These are phyloP conservation scores for Angomonas deanei DNA, from an alignment of 208 protist genomes.

Conservation along the genomic window DNA sequence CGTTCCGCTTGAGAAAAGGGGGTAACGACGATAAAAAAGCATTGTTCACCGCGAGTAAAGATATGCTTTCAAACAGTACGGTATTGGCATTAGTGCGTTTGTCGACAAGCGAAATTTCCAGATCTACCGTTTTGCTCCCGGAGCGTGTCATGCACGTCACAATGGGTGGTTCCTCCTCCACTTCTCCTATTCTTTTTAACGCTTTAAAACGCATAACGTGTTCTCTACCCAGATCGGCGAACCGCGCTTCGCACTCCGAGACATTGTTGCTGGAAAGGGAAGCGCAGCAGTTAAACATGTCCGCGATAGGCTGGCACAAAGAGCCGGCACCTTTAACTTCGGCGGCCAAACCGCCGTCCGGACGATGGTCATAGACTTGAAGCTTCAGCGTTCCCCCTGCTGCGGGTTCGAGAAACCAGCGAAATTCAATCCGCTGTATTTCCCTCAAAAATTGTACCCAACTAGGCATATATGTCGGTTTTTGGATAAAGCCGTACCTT, in stretches of 20 bases:
- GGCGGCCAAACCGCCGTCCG: conserved; percentile 46
- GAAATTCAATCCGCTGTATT: conserved; percentile 53
- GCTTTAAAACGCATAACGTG: conserved; percentile 13
- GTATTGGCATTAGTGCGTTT: conserved; percentile 32
- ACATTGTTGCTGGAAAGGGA: conserved; percentile 21
- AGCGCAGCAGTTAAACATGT: conserved; percentile 66
- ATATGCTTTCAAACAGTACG: conserved; percentile 51
- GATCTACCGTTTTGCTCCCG: conserved; percentile 46
- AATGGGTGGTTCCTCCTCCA: conserved; percentile 25
- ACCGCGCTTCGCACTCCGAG: conserved; percentile 11
- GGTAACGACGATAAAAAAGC: conserved; percentile 76
- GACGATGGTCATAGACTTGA: conserved; percentile 45
- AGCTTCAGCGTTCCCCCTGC: conserved; percentile 39
- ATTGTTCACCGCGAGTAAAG: conserved; percentile 67
- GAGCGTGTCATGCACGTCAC: conserved; percentile 20
- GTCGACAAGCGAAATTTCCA: conserved; percentile 57
- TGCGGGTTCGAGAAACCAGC: conserved; percentile 47
- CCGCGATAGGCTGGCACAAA: conserved; percentile 44
- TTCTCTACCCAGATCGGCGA: conserved; percentile 13
- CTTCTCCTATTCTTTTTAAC: conserved; percentile 15
- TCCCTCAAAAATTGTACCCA: conserved; percentile 70
- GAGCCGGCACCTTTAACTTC: conserved; percentile 28
- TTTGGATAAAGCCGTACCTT: conserved; percentile 68
- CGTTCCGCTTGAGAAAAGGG: conserved; percentile 70
- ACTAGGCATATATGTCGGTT: conserved; percentile 43